Evolutionary conservation across 2,329 filamentous ascomycete species (phyloP).

Genomic region (Diaporthe sp.): DNA sequence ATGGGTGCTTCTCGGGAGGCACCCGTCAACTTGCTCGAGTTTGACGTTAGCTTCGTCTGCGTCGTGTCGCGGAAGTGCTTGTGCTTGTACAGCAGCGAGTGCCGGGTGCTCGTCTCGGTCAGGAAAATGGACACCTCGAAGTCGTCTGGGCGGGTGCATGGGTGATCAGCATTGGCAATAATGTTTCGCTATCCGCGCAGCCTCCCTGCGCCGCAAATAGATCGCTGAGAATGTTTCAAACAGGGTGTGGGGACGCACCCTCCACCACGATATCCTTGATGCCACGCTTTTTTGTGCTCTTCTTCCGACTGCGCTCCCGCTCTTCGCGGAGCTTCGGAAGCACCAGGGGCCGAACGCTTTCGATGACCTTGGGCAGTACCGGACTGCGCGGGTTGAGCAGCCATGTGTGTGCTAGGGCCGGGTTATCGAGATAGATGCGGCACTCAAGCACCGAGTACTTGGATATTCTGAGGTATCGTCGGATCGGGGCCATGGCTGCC

Average conservation of each 20-base stretch:
- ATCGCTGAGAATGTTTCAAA: neutral
- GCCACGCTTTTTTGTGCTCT: constrained; percentile 77
- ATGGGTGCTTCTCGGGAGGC: constrained; percentile 64
- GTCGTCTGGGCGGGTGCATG: constrained; percentile 70
- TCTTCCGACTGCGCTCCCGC: constrained; percentile 72
- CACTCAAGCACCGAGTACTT: constrained; percentile 96
- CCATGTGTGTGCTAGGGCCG: constrained; percentile 84
- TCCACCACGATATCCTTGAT: constrained; percentile 89
- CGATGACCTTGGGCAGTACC: constrained; percentile 84
- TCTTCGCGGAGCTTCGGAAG: constrained; percentile 93
- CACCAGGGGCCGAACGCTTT: constrained; percentile 85
- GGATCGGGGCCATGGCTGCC: constrained; percentile 80
- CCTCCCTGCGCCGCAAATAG: constrained; percentile 12
- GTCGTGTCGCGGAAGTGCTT: constrained; percentile 77
- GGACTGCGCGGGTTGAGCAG: constrained; percentile 81
- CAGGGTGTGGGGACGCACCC: constrained; percentile 61
- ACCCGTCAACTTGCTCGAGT: constrained; percentile 70
- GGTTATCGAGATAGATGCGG: constrained; percentile 94
- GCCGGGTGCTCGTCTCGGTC: constrained; percentile 84
- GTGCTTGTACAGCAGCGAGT: constrained; percentile 86
- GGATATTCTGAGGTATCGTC: constrained; percentile 90
- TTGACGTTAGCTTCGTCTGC: constrained; percentile 66
- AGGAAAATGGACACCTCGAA: constrained; percentile 97
- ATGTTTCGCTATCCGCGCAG: neutral
- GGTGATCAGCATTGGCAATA: neutral